Percentiles rank a stretch among this genome's conserved stretches.
These are phyloP conservation scores for Nitzschia sp. DNA, from an alignment of 108 stramenopile genomes.

Conservation along the genomic window DNA sequence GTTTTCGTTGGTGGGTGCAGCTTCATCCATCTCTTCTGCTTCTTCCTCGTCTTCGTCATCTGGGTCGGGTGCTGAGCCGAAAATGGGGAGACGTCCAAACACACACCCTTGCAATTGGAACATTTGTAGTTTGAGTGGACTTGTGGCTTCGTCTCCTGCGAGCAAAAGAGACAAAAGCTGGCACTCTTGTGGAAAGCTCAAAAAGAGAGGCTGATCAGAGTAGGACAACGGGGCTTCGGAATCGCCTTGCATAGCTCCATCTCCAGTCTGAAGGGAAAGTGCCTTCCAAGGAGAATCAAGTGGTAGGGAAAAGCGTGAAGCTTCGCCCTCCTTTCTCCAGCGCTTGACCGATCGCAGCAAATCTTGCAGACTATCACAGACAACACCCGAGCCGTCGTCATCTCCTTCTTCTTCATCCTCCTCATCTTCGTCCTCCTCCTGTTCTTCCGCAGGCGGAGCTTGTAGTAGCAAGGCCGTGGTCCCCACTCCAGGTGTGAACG, in stretches of 20 bases:
- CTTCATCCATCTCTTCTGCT: conserved; percentile 49
- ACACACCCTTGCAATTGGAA: conserved; percentile 53
- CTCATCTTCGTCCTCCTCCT: conserved; percentile 64
- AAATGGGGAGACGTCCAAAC: conserved; percentile 84
- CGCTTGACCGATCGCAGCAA: conserved; percentile 51
- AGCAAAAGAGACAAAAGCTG: conserved; percentile 47
- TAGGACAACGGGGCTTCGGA: conserved; percentile 34
- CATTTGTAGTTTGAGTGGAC: conserved; percentile 26
- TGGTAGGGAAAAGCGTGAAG: conserved; percentile 55
- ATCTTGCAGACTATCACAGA: conserved; percentile 84
- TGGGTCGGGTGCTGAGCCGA: conserved; percentile 61
- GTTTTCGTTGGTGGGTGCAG: conserved; percentile 52
- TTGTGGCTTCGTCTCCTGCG: conserved; percentile 27
- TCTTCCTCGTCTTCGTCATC: conserved; percentile 66
- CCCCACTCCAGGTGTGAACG: conserved; percentile 72
- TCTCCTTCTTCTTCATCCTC: conserved; percentile 65
- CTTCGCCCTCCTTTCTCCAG: conserved; percentile 16
- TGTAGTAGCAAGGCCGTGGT: conserved; percentile 55
- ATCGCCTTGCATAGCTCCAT: conserved; percentile 10
- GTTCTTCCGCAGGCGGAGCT: conserved; percentile 49
- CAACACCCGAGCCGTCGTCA: conserved; percentile 42
- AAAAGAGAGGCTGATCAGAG: conserved; percentile 37
- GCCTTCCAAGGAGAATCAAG: conserved; percentile 74
- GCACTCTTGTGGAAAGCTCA: conserved; percentile 49
- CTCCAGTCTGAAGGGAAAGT: conserved; percentile 16